phyloP scores from a whole-genome alignment of 116 monocot species.

The Papilionanthe hybrid region DNA sequence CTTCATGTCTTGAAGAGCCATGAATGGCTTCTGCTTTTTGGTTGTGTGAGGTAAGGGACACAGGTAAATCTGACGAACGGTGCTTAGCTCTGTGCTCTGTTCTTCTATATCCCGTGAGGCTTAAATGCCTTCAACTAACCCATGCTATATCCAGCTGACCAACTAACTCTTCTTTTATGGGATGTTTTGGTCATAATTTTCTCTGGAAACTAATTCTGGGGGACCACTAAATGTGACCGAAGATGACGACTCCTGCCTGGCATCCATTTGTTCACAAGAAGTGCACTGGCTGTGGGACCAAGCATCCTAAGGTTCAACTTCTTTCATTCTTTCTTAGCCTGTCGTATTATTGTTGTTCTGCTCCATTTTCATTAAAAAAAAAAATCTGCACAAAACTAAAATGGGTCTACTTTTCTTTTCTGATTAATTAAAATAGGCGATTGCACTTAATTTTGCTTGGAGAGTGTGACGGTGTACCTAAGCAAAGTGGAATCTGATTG shows the following conservation, averaged over 20 bases:
- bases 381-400: too few species aligned
- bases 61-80: too few species aligned
- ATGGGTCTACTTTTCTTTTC: too few species aligned
- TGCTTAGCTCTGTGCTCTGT: neutral
- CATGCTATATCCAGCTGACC: neutral
- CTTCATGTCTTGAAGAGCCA: neutral
- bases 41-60: neutral
- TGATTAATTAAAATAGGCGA: too few species aligned
- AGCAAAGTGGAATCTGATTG: too few species aligned
- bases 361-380: too few species aligned
- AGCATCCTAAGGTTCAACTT: neutral
- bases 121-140: conserved; percentile 11
- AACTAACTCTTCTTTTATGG: neutral
- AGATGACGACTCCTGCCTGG: neutral
- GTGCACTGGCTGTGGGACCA: neutral
- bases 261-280: neutral
- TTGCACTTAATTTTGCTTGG: too few species aligned
- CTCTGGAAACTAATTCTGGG: neutral
- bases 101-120: neutral
- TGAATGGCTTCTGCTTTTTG: neutral
- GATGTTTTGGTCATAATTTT: neutral
- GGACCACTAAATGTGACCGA: neutral
- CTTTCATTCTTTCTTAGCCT: too few species aligned
- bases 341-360: too few species aligned
- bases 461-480: too few species aligned